These are phyloP conservation scores for Scytalidium sp. DNA, from an alignment of 2,329 filamentous ascomycete genomes.

Conservation along the genomic window DNA sequence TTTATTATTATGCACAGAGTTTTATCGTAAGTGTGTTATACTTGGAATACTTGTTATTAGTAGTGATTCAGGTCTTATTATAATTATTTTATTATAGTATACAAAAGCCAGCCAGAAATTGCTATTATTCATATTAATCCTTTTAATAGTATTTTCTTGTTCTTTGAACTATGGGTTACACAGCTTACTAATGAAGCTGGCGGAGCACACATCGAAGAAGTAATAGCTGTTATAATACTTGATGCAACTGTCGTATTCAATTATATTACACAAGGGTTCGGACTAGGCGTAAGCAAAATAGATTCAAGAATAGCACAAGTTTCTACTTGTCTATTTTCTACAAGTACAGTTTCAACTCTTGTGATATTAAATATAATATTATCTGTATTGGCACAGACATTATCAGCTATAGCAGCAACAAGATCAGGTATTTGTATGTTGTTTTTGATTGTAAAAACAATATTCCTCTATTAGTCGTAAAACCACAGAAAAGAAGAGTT, in stretches of 20 bases:
- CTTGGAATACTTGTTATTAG: too few species aligned
- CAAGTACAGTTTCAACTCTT: neutral
- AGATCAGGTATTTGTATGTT: slow-evolving; percentile 2
- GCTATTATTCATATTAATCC: neutral
- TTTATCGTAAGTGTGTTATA: too few species aligned
- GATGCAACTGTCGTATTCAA: slow-evolving; percentile 6
- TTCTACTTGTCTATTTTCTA: neutral
- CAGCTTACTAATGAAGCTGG: neutral
- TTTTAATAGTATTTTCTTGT: neutral
- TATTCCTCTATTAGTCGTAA: neutral
- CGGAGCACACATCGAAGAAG: neutral
- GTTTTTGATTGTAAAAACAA: slow-evolving; percentile 3
- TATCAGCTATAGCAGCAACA: slow-evolving; percentile 5
- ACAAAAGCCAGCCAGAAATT: neutral
- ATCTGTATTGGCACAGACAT: neutral
- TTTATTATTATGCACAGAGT: too few species aligned
- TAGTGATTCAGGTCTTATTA: too few species aligned
- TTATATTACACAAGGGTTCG: slow-evolving; percentile 4
- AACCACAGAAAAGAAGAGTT: neutral
- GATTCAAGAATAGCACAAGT: slow-evolving; percentile 1
- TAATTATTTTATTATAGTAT: too few species aligned
- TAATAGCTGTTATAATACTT: neutral
- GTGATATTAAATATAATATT: neutral
- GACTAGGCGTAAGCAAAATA: neutral
- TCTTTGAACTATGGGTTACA: neutral